A percentile compares a stretch with the other conserved stretches of the same genome.
Conservation (phyloP, 2,329 filamentous ascomycete species). For the Fusarium graminum region DNA sequence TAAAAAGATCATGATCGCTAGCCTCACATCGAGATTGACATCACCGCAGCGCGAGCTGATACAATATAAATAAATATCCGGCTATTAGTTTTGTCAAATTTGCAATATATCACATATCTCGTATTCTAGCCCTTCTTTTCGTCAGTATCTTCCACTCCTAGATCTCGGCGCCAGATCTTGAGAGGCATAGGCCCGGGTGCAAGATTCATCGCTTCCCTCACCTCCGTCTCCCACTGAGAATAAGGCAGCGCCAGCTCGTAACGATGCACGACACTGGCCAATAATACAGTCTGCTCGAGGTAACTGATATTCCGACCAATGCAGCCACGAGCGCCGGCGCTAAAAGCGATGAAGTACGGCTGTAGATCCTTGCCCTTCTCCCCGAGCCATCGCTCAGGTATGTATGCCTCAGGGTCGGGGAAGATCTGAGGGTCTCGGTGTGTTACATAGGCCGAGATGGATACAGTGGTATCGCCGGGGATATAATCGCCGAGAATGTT, state of each 20-base stretch:
- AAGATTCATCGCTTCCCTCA: conserved; percentile 44
- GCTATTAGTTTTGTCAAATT: background rate
- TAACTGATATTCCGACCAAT: conserved; percentile 58
- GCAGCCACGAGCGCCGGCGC: conserved; percentile 58
- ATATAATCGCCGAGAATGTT: conserved; percentile 53
- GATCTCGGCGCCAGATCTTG: conserved; percentile 44
- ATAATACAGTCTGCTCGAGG: conserved; percentile 60
- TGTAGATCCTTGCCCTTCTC: conserved; percentile 53
- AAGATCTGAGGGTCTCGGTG: conserved; percentile 58
- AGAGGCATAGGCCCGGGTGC: conserved; percentile 41
- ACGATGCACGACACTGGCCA: conserved; percentile 58
- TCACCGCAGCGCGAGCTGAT: background rate
- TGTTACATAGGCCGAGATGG: conserved; percentile 55
- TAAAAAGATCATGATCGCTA: background rate
- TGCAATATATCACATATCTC: background rate
- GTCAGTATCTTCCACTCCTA: conserved; percentile 20
- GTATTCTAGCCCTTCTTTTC: conserved; percentile 21
- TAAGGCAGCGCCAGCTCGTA: conserved; percentile 56
- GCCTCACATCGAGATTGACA: background rate
- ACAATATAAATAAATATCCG: background rate
- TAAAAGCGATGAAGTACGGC: conserved; percentile 58
- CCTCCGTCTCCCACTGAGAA: conserved; percentile 37
- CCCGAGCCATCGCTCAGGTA: conserved; percentile 58
- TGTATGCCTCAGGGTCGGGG: conserved; percentile 56
- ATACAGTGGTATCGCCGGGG: conserved; percentile 55